Percentiles rank a stretch among this genome's conserved stretches.
These are phyloP conservation scores for Pelargonium hybrid DNA, from an alignment of 441 rosid species.

Conservation along the genomic window DNA sequence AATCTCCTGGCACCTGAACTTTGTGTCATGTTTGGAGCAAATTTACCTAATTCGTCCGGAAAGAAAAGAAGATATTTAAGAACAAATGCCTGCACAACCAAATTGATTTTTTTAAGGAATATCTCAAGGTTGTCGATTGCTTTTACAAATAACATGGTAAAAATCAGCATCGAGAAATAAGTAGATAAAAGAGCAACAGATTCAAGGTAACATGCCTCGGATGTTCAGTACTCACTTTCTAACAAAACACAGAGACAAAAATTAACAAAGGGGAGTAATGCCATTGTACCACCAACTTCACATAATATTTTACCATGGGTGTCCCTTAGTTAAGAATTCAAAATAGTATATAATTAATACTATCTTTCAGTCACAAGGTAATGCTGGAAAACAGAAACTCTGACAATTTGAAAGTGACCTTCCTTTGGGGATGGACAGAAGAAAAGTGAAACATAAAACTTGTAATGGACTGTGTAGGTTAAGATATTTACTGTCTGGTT, in stretches of 20 bases:
- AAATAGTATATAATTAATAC: background rate
- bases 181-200: background rate
- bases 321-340: background rate
- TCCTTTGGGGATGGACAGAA: no score
- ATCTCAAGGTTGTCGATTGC: background rate
- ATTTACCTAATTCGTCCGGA: constrained; percentile 48
- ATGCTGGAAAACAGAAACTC: background rate
- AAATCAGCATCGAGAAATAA: background rate
- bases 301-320: background rate
- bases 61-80: constrained; percentile 81
- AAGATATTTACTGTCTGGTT: background rate
- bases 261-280: background rate
- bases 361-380: background rate
- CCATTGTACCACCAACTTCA: background rate
- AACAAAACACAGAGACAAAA: background rate
- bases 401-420: no score
- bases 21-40: constrained; percentile 25
- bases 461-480: no score
- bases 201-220: background rate
- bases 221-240: background rate
- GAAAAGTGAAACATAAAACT: no score
- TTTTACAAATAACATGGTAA: background rate
- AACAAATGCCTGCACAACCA: constrained; percentile 72
- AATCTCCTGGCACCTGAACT: constrained; percentile 35
- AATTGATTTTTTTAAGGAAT: constrained; percentile 9